Evolutionary conservation across 1,284 basidiomycete species (phyloP).

Genomic region (Inonotus hispidus): DNA sequence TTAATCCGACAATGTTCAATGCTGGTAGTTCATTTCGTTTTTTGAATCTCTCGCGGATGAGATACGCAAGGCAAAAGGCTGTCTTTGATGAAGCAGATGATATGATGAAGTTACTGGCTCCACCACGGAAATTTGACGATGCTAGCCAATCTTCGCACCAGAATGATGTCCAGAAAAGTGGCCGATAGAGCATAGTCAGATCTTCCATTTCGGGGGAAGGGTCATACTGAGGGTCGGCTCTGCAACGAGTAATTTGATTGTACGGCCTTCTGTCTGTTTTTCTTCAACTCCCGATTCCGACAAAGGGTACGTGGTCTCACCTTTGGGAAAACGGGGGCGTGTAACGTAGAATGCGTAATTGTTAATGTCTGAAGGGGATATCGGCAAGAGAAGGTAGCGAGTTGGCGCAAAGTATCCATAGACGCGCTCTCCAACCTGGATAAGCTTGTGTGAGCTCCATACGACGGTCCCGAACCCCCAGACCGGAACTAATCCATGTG

Average conservation of each 20-base stretch:
- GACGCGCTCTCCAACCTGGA: constrained; percentile 48
- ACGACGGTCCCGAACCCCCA: constrained; percentile 61
- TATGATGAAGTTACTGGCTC: constrained; percentile 43
- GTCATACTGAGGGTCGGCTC: constrained; percentile 46
- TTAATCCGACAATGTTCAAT: constrained; percentile 46
- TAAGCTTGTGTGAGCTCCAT: constrained; percentile 40
- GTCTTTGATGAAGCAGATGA: constrained; percentile 65
- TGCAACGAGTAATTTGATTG: constrained; percentile 56
- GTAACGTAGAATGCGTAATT: constrained; percentile 48
- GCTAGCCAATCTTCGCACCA: constrained; percentile 66
- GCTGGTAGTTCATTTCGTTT: constrained; percentile 23
- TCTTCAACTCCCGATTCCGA: not conserved
- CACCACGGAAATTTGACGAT: constrained; percentile 39
- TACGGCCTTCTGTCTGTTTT: constrained; percentile 54
- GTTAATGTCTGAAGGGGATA: constrained; percentile 45
- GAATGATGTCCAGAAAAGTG: constrained; percentile 63
- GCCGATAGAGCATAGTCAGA: constrained; percentile 59
- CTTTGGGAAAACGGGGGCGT: constrained; percentile 51
- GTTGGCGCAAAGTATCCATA: constrained; percentile 60
- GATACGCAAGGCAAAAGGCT: constrained; percentile 57
- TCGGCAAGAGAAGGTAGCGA: constrained; percentile 46
- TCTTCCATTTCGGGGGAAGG: constrained; percentile 44
- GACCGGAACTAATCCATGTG: constrained; percentile 57
- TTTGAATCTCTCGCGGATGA: constrained; percentile 40
- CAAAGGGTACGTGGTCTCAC: constrained; percentile 27